A percentile compares a stretch with the other conserved stretches of the same genome.
Conservation (phyloP, 495 filamentous ascomycete genomes). For the Cercophora samala region DNA sequence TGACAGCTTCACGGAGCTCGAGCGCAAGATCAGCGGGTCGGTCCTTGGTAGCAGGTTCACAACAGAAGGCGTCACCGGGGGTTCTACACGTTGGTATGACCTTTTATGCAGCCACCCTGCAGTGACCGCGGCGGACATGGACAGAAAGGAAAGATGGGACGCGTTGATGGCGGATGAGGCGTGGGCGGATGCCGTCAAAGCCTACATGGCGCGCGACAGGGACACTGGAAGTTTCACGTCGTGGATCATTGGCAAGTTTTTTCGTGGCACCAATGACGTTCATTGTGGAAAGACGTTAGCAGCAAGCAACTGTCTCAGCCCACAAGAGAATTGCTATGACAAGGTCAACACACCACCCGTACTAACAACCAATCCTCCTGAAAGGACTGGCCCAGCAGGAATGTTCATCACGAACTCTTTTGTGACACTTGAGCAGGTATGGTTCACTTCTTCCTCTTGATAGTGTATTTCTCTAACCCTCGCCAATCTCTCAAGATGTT, state of each 20-base stretch:
- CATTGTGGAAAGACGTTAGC: neutral
- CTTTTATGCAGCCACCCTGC: neutral
- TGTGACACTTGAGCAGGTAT: neutral
- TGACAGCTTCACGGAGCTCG: conserved; percentile 7
- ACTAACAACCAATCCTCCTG: neutral
- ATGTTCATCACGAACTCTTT: neutral
- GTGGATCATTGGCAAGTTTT: neutral
- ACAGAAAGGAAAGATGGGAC: neutral
- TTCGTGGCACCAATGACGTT: neutral
- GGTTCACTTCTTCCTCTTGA: neutral
- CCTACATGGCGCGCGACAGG: neutral
- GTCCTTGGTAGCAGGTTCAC: neutral
- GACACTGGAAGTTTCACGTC: neutral
- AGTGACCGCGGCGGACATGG: neutral
- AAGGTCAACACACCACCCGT: neutral
- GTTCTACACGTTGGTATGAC: neutral
- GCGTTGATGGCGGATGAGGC: neutral
- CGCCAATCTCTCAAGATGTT: neutral
- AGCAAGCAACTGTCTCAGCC: neutral
- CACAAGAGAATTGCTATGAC: neutral
- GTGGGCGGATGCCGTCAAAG: neutral
- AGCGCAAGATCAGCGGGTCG: neutral
- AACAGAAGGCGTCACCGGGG: neutral
- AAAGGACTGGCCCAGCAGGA: neutral
- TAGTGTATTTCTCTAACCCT: neutral